Base-by-base conservation (phyloP, 2,329 filamentous ascomycete species). In the Aspergillus puulaauensis region DNA sequence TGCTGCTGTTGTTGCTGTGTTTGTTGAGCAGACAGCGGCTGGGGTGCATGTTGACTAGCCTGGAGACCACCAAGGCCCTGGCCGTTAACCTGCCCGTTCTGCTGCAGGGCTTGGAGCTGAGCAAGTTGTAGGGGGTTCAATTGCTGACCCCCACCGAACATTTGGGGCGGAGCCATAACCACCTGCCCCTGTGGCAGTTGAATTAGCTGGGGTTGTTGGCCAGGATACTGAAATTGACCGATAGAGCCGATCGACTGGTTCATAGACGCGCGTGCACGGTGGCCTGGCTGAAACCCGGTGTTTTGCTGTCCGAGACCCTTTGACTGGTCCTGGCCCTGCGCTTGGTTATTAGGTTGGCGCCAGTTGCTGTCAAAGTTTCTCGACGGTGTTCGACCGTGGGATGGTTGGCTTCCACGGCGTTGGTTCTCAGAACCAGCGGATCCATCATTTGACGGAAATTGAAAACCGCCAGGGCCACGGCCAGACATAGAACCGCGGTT, bases 281-380 rank as follows among this genome's bases (percentile, higher is more conserved):
- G 95, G 44, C 93, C 91, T 37, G 93, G 93, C 75, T 97, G 93
- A 82, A 98, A 98, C 54, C 85, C 84, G 73, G 83, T 73, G 85
- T 88, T 68, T 64, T 86, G 86, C 75, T 91, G 88, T 68, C 83
- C 82, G 70, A 88, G 87, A 68, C 83, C 85, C 68, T 82, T 83
- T 62, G 81, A 81, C 66, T 80, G 80, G 60, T 76, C 76, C 59
- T 79, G 79, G 52, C 61, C 66, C 64, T 79, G 76, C 27, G 69
- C 68, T 58, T 80, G 79, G 66, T 78, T 80, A 62, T 84, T 84
- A 66, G 90, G 93, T 70, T 92, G 96, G 68, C 95, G 90, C 95
- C 95, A 99, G 77, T 99, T 99, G 68, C 93, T 88, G 66, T 99
- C 95, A 70, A 98, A 98, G 77, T 98, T 99, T 62, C 95, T 87